Evolutionary conservation across 2,329 filamentous ascomycete species (phyloP), one percentile per base, ranked within the genome.

Genomic region (Trichoderma atrobrunneum): DNA sequence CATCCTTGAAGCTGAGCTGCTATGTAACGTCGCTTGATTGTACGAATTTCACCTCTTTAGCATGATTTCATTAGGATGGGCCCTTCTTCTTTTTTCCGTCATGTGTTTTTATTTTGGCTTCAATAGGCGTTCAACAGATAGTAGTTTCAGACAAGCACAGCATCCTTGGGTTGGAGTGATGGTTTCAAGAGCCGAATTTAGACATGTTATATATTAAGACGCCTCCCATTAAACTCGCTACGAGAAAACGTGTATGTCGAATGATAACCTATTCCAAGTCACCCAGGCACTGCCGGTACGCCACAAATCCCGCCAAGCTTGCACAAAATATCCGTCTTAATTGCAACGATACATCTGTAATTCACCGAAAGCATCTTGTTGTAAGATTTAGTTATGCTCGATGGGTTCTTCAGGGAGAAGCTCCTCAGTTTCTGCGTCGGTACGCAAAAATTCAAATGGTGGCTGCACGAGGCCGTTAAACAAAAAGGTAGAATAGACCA

Each of bases 401-500:
- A 97, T 92, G 0, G 93, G 93, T 73, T 95, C 93, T 80, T 97
- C 94, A 0, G 92, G 92, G 8, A 97, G 84, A 32, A 97, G 82
- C 79, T 91, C 89, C 74, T 89, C 87, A 24, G 90, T 84, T 75
- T 87, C 86, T 34, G 82, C 81, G 18, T 87, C 82, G 71, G 85
- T 81, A 12, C 86, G 86, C 39, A 95, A 91, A 67, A 87, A 88
- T 80, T 89, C 89, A 73, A 97, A 84, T 1, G 96, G 96, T 26
- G 94, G 93, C 73, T 90, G 86, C n/a, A 98, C 88, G 72, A 99
- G 89, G 74, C 97, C 94, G 82, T 98, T 98, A 86, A 98, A 98
- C 56, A 98, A 81, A 82, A 97, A 98, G 2, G 95, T 99, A 75
- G 96, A 97, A 80, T 98, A 99, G 16, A 99, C 96, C 43, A 99